Conservation (phyloP, 306 rosid genomes). For the Vigna unguiculata region DNA sequence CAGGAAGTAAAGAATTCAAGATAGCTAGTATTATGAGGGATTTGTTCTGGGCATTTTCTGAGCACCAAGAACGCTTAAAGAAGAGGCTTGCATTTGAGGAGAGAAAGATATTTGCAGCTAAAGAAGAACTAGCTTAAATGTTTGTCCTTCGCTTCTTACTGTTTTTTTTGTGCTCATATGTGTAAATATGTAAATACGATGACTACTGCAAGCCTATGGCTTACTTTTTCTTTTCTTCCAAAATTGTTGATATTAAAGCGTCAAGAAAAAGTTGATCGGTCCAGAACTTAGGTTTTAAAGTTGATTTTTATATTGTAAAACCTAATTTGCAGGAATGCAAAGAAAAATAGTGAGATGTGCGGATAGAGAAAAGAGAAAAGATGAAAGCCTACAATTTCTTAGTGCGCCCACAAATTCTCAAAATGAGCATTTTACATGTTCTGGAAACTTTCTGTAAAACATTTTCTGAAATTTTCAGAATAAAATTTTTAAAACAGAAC, state of each 20-base stretch:
- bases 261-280: too few relatives aligned
- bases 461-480: too few relatives aligned
- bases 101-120: slow-evolving; percentile 40
- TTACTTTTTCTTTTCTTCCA: neutral
- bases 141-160: neutral
- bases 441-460: too few relatives aligned
- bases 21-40: slow-evolving; percentile 51
- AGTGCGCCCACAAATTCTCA: too few relatives aligned
- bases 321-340: too few relatives aligned
- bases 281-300: too few relatives aligned
- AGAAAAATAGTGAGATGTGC: too few relatives aligned
- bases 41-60: slow-evolving; percentile 55
- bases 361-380: too few relatives aligned
- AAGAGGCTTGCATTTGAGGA: slow-evolving; percentile 60
- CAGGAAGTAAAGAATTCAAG: slow-evolving; percentile 59
- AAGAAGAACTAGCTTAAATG: slow-evolving; percentile 1
- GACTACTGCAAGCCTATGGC: neutral
- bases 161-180: neutral
- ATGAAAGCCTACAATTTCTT: too few relatives aligned
- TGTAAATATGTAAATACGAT: neutral
- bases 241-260: neutral
- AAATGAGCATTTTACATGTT: too few relatives aligned
- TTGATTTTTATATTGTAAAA: too few relatives aligned
- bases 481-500: too few relatives aligned
- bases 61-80: slow-evolving; percentile 56